Base-by-base conservation (phyloP, 2,329 filamentous ascomycete species). In the Akanthomyces lecanii region DNA sequence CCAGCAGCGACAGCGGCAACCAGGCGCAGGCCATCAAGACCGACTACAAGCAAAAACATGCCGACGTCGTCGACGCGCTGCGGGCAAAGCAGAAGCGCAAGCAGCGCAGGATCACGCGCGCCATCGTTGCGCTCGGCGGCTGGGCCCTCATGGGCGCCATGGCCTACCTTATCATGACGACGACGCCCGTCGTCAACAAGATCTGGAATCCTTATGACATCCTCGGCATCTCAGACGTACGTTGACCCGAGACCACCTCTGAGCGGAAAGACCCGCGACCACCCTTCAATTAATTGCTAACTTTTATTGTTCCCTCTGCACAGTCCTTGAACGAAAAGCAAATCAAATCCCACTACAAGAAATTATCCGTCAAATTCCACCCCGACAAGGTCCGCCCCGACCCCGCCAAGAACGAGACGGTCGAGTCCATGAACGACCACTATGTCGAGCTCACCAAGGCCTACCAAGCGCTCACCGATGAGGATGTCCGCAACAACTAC, bases 131-230 rank as follows among this genome's bases (percentile, higher is more conserved):
- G 61, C 71, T 92, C 53, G 71, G 85, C 36, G 95, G 94, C 67
- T 98, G 93, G 88, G 81, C 85, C 36, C 75, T 92, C 65, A 97
- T 98, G 81, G 90, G 82, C 55, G 91, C 88, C 76, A 98, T 98
- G 92, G 81, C 90, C 33, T 99, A 98, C 76, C 83, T 99, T 65
- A 97, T 98, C 73, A 75, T 88, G 65, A 88, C 90, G 56, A 95
- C 92, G 62, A 85, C 90, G 69, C 85, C 85, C 63, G 86, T 86
- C 1, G 77, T 82, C 36, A 84, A 87, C 54, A 92, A 95, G 78
- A 83, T 97, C 63, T 99, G 94, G 91, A 96, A 99, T 77, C 95
- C 95, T 1, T 99, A 98, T 78, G 91, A 96, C 69, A 96, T 99
- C 69, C 79, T 99, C 63, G 91, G 91, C 52, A 84, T 99, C 63